Evolutionary conservation across 1,284 basidiomycete species (phyloP), one percentile per base, ranked within the genome.

Genomic region (Hymenochaete sp.): DNA sequence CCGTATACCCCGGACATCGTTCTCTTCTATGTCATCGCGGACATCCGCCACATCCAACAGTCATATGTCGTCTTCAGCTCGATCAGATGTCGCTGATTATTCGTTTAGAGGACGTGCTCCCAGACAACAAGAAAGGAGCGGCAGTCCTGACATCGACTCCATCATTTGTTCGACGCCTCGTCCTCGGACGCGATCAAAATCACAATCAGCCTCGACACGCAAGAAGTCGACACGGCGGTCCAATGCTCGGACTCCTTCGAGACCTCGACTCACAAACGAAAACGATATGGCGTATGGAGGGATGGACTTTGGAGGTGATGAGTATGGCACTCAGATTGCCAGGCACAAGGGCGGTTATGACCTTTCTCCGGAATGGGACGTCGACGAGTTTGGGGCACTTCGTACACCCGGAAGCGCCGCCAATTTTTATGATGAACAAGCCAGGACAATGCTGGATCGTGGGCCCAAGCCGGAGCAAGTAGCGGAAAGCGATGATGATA

Each of bases 401-500:
- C 39, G 32, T 24, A 25, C 7, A 3, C 33, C 21, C 11, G 16
- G 14, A 4, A 19, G 40, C 36, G 24, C 7, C 31, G 21, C 24
- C 29, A 18, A 38, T 10, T 31, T 36, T 24, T 36, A 29, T 21
- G 28, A 5, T 4, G 29, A 29, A 41, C 31, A 36, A 16, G 21
- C 24, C 19, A 41, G 19, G 18, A 25, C 31, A 25, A 35, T 40
- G 39, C 18, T 42, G 8, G 38, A 16, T 18, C 27, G 11, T 21
- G 63, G 64, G 37, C 54, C 55, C n/a, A 26, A 43, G 6, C 32
- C 21, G 26, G 60, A 65, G 48, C 49, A 66, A 36, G 69, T 71
- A 10, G 64, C 56, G 4, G 71, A 62, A 3, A 72, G 66, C 29
- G 73, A 67, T 32, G 73, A 70, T 14, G 81, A 83, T 60, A 85